Evolutionary conservation across 352 stramenopile species (phyloP).

Genomic region (Phytophthora cryptogea): DNA sequence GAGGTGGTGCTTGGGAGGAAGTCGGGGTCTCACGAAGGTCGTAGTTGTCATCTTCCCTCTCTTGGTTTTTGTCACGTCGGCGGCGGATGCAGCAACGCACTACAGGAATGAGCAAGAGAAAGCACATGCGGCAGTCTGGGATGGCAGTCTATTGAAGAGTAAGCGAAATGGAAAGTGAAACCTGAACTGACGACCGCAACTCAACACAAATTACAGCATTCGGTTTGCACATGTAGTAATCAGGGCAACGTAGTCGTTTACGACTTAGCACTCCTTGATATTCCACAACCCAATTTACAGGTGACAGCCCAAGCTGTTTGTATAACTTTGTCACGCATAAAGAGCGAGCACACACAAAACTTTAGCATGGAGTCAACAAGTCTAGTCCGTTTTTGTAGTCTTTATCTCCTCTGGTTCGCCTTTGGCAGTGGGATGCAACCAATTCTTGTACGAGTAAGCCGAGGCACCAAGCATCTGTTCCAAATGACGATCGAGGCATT

Average conservation of each 20-base stretch:
- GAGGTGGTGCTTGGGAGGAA: background rate
- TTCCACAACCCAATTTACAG: background rate
- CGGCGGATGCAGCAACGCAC: constrained; percentile 9
- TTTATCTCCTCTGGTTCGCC: constrained; percentile 3
- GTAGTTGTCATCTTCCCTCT: constrained; percentile 5
- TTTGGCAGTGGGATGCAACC: constrained; percentile 39
- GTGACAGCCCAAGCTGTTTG: too few species aligned
- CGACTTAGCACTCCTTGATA: constrained; percentile 4
- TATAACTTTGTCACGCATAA: too few species aligned
- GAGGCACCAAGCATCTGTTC: constrained; percentile 33
- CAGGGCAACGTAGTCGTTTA: constrained; percentile 10
- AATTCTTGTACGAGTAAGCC: constrained; percentile 49
- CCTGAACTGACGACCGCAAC: constrained; percentile 1
- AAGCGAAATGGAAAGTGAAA: constrained; percentile 16
- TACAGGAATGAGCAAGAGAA: constrained; percentile 13
- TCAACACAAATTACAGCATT: background rate
- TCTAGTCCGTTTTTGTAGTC: constrained; percentile 17
- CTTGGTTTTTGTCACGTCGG: constrained; percentile 11
- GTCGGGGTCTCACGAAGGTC: background rate
- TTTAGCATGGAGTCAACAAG: too few species aligned
- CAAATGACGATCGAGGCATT: constrained; percentile 49
- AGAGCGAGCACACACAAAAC: too few species aligned
- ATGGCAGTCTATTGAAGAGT: background rate
- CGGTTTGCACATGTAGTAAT: constrained; percentile 16
- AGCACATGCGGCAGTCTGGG: constrained; percentile 9